Percentiles rank a stretch among this genome's conserved stretches.
phyloP scores from a whole-genome alignment of 768 basidiomycete genomes.

The Dacryopinax primogenitus region DNA sequence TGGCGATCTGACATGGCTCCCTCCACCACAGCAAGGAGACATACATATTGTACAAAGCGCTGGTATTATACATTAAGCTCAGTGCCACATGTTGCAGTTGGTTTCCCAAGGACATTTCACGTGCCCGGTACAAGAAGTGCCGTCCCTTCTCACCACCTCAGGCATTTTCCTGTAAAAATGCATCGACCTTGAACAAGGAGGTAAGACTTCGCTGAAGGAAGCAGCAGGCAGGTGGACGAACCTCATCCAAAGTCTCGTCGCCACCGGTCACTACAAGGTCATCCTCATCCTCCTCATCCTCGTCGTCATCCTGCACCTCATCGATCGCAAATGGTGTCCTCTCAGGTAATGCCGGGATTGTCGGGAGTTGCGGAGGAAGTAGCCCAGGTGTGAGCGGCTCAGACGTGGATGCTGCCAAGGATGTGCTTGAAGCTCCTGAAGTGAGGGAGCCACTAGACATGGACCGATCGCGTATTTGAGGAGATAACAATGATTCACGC shows the following conservation, averaged over 20 bases:
- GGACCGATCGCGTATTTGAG: constrained; percentile 18
- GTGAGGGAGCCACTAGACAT: constrained; percentile 27
- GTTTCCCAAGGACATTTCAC: constrained; percentile 11
- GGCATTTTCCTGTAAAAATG: constrained; percentile 84
- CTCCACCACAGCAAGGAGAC: not conserved
- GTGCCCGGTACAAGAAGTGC: not conserved
- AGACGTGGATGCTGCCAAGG: constrained; percentile 18
- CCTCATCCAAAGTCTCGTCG: constrained; percentile 82
- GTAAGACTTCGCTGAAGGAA: not conserved
- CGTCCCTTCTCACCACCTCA: constrained; percentile 3
- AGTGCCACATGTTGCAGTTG: not conserved
- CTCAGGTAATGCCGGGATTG: constrained; percentile 59
- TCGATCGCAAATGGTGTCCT: constrained; percentile 95
- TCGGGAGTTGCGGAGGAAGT: constrained; percentile 13
- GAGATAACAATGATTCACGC: constrained; percentile 71
- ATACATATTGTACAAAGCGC: not conserved
- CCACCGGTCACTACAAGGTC: constrained; percentile 45
- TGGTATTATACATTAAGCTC: not conserved
- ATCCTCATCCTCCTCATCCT: constrained; percentile 45
- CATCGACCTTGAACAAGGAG: constrained; percentile 50
- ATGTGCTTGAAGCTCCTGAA: constrained; percentile 13
- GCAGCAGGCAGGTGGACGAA: constrained; percentile 25
- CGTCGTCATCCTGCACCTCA: constrained; percentile 74
- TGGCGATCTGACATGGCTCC: not conserved
- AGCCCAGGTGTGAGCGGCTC: constrained; percentile 29